Evolutionary conservation across 495 filamentous ascomycete species (phyloP).

Genomic region (Hamigera avellanea): DNA sequence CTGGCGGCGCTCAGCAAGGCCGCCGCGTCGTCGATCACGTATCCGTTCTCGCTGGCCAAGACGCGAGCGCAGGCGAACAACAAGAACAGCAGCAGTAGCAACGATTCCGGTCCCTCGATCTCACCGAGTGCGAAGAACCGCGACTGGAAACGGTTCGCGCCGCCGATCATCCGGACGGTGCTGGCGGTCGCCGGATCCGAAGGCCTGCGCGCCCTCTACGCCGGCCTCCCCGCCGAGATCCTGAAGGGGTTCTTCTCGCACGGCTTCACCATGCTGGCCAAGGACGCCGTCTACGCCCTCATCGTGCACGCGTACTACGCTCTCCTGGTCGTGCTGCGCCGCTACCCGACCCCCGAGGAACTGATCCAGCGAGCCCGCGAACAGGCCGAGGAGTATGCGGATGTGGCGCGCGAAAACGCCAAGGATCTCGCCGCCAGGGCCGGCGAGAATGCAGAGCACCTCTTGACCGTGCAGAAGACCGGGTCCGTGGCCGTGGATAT

Average conservation of each 20-base stretch:
- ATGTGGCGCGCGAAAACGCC: conserved; percentile 24
- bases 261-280: conserved; percentile 82
- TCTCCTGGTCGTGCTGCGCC: conserved; percentile 23
- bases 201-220: conserved; percentile 61
- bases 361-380: conserved; percentile 30
- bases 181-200: conserved; percentile 52
- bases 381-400: conserved; percentile 32
- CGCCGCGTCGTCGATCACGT: conserved; percentile 67
- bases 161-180: conserved; percentile 53
- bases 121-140: too few relatives aligned
- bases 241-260: conserved; percentile 79
- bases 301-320: conserved; percentile 59
- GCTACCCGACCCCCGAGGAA: conserved; percentile 34
- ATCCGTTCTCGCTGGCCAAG: conserved; percentile 78
- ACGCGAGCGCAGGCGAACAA: conserved; percentile 53
- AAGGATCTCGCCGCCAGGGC: conserved; percentile 24
- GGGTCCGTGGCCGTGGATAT: conserved; percentile 23
- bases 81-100: conserved; percentile 6
- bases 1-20: conserved; percentile 76
- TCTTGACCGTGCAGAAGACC: conserved; percentile 8
- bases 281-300: conserved; percentile 65
- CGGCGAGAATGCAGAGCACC: conserved; percentile 15
- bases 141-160: conserved; percentile 14
- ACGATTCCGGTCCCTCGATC: conserved; percentile 10
- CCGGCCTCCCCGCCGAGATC: conserved; percentile 65